These are phyloP conservation scores for Ambrosia trifida DNA, from an alignment of 129 eudicot species.

Conservation along the genomic window DNA sequence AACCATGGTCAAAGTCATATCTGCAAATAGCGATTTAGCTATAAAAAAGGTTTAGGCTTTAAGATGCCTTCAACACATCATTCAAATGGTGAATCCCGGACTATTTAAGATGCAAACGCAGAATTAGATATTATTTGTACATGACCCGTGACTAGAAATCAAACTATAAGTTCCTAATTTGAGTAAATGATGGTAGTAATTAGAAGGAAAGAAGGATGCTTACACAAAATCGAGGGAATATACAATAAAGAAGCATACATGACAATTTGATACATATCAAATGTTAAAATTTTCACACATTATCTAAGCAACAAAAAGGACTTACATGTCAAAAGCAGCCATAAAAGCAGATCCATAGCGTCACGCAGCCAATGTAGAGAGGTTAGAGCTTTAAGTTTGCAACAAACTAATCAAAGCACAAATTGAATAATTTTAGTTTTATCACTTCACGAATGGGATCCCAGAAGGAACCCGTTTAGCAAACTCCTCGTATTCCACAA, in stretches of 20 bases:
- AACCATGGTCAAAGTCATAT: too few species aligned
- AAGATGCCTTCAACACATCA: too few species aligned
- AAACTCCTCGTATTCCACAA: conserved; percentile 74
- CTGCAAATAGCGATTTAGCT: too few species aligned
- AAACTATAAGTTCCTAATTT: too few species aligned
- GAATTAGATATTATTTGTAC: too few species aligned
- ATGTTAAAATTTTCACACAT: conserved; percentile 9
- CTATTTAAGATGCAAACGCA: too few species aligned
- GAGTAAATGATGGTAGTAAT: too few species aligned
- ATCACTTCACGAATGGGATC: conserved; percentile 75
- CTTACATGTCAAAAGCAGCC: conserved; percentile 12
- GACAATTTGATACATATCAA: conserved; percentile 10
- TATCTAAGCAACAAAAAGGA: conserved; percentile 19
- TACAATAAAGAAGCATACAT: not conserved
- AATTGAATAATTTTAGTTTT: conserved; percentile 3
- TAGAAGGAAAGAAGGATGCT: too few species aligned
- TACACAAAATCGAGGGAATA: too few species aligned
- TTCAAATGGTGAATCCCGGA: too few species aligned
- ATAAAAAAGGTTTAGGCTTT: too few species aligned
- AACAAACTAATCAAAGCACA: not conserved
- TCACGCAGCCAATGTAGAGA: conserved; percentile 19
- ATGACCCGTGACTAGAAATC: too few species aligned
- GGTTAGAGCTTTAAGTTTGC: conserved; percentile 6
- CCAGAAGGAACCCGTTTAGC: conserved; percentile 73
- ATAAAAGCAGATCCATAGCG: conserved; percentile 13